Conservation (phyloP, 2,329 filamentous ascomycete genomes). For the Curvularia spicifera region DNA sequence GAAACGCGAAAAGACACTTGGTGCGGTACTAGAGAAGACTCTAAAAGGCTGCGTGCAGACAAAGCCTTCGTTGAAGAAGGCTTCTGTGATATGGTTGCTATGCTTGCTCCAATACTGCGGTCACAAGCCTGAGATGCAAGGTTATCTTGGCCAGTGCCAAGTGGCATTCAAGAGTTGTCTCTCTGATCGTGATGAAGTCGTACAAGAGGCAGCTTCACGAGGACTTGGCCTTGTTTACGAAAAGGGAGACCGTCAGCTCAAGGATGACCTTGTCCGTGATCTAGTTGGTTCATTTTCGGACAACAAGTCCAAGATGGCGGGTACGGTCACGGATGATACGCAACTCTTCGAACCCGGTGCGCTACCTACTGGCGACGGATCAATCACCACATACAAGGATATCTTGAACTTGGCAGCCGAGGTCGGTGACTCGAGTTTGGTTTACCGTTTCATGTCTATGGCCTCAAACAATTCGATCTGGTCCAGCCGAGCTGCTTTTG, state of each 20-base stretch:
- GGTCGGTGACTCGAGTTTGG: slow-evolving; percentile 92
- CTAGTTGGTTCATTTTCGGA: slow-evolving; percentile 87
- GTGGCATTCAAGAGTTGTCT: slow-evolving; percentile 86
- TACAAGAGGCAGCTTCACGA: slow-evolving; percentile 92
- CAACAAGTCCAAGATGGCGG: slow-evolving; percentile 69
- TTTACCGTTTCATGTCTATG: slow-evolving; percentile 98
- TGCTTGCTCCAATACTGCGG: slow-evolving; percentile 91
- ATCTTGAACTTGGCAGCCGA: slow-evolving; percentile 96
- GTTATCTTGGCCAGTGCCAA: slow-evolving; percentile 78
- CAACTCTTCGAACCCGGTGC: slow-evolving; percentile 92
- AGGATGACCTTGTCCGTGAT: slow-evolving; percentile 83
- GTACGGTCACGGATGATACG: slow-evolving; percentile 86
- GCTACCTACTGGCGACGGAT: slow-evolving; percentile 86
- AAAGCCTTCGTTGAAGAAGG: slow-evolving; percentile 88
- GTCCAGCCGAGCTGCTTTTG: slow-evolving; percentile 96
- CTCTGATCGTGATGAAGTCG: slow-evolving; percentile 86
- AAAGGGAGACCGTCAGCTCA: slow-evolving; percentile 80
- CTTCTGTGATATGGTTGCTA: slow-evolving; percentile 93
- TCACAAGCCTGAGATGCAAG: slow-evolving; percentile 75
- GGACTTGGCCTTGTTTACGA: slow-evolving; percentile 94
- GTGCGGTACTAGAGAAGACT: slow-evolving; percentile 71
- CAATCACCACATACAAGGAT: slow-evolving; percentile 95
- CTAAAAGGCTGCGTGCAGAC: slow-evolving; percentile 79
- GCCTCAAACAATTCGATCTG: slow-evolving; percentile 95
- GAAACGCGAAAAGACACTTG: slow-evolving; percentile 53